These are phyloP conservation scores for Arthromyces matolae DNA, from an alignment of 768 basidiomycete genomes.

Conservation along the genomic window DNA sequence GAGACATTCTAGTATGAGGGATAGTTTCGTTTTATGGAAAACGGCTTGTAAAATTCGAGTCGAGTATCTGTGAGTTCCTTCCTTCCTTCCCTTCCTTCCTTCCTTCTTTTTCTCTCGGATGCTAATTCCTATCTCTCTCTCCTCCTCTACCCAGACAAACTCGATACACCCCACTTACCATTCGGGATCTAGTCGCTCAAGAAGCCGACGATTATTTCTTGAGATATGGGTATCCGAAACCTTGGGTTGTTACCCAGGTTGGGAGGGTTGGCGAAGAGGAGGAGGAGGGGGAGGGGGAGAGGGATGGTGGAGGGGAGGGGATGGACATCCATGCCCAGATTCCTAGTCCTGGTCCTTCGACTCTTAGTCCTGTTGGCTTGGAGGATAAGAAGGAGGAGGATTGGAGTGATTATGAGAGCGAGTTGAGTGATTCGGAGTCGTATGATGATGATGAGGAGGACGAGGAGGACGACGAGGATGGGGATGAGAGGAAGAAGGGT, in stretches of 20 bases:
- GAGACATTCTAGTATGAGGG: slow-evolving; percentile 1
- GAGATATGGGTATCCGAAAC: slow-evolving; percentile 14
- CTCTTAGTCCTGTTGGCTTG: not conserved
- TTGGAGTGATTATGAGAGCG: slow-evolving; percentile 23
- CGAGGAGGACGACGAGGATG: not conserved
- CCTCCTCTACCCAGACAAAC: slow-evolving; percentile 10
- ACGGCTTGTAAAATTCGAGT: slow-evolving; percentile 19
- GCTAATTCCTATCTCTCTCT: too few species aligned
- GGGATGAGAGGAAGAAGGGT: not conserved
- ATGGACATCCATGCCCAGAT: too few species aligned
- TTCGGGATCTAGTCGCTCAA: slow-evolving; percentile 20
- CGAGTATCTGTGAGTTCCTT: slow-evolving; percentile 17
- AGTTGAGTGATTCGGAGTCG: slow-evolving; percentile 15
- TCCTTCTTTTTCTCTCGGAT: too few species aligned
- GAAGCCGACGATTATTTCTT: slow-evolving; percentile 21
- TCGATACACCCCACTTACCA: slow-evolving; percentile 19
- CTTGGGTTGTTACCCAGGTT: slow-evolving; percentile 1
- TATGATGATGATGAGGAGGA: slow-evolving; percentile 6
- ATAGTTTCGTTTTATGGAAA: slow-evolving; percentile 17
- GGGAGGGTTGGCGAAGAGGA: not conserved
- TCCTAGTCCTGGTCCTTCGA: too few species aligned
- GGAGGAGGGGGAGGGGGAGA: not conserved
- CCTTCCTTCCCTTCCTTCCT: not conserved
- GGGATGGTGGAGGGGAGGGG: too few species aligned
- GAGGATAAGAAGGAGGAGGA: slow-evolving; percentile 14